Percentiles rank a stretch among this genome's conserved stretches.
Conservation (phyloP, 2,329 filamentous ascomycete species). For the Phialocephala sp. region DNA sequence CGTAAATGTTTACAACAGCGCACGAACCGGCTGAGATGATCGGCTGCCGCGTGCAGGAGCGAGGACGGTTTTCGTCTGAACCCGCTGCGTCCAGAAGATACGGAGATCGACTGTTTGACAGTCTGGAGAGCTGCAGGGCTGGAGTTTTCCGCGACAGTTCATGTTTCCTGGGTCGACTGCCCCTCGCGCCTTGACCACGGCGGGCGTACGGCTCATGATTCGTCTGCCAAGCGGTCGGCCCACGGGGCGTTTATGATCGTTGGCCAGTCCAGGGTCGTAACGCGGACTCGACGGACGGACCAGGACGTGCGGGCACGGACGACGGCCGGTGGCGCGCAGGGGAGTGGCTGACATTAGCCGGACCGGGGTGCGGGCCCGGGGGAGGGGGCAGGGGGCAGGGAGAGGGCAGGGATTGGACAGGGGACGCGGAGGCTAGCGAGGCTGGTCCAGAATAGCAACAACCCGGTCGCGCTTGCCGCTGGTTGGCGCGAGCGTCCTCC, state of each 20-base stretch:
- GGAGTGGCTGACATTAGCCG: conserved; percentile 11
- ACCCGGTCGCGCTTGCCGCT: conserved; percentile 1
- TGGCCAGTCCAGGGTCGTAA: not conserved
- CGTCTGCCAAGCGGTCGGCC: conserved; percentile 12
- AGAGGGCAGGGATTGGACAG: too few species aligned
- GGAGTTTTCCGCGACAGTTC: not conserved
- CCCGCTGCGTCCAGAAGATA: not conserved
- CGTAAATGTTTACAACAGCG: not conserved
- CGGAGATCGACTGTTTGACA: conserved; percentile 18
- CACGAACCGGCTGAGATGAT: conserved; percentile 5
- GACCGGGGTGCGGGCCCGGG: not conserved
- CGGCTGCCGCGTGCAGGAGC: not conserved
- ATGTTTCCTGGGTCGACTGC: conserved; percentile 3
- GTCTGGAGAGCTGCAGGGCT: not conserved
- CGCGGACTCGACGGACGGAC: not conserved
- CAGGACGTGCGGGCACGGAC: not conserved
- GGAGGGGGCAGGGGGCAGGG: not conserved
- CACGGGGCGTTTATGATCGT: conserved; percentile 10
- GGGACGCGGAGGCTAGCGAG: too few species aligned
- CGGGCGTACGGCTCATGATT: not conserved
- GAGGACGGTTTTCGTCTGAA: not conserved
- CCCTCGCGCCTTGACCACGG: conserved; percentile 4
- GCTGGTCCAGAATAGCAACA: conserved; percentile 9
- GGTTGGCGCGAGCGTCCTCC: not conserved
- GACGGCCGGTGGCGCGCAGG: not conserved